phyloP scores from a whole-genome alignment of 2,329 filamentous ascomycete species.

The Ascochyta fabae region DNA sequence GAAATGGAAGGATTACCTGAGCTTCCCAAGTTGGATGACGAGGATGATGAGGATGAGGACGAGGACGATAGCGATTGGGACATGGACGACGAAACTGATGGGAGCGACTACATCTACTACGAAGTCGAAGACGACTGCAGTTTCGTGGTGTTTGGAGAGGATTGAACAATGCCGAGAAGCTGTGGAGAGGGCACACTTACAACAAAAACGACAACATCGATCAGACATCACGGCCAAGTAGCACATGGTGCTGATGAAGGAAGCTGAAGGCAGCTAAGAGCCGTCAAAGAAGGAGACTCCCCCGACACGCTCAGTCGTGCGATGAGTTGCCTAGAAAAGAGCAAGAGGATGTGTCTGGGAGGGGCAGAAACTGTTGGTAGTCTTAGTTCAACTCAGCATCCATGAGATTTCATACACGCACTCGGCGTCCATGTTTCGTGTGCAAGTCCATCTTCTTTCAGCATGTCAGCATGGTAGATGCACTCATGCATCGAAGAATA shows the following conservation, averaged over 20 bases:
- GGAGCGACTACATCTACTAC: slow-evolving; percentile 23
- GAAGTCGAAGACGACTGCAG: slow-evolving; percentile 27
- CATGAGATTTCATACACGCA: no score
- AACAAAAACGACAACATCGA: not conserved
- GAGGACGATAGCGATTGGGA: slow-evolving; percentile 35
- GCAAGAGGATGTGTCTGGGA: not conserved
- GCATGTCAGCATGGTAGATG: no score
- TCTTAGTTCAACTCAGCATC: not conserved
- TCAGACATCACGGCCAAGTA: slow-evolving; percentile 5
- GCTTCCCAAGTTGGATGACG: slow-evolving; percentile 5
- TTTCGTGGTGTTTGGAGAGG: slow-evolving; percentile 33
- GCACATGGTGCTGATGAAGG: slow-evolving; percentile 1
- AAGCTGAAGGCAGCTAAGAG: not conserved
- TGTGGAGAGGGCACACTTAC: not conserved
- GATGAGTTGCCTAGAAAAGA: not conserved
- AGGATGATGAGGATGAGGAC: slow-evolving; percentile 15
- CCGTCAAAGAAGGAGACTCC: not conserved
- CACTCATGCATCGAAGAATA: no score
- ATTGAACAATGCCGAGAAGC: slow-evolving; percentile 12
- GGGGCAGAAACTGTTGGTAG: not conserved
- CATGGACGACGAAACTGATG: slow-evolving; percentile 19
- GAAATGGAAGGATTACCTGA: slow-evolving; percentile 9
- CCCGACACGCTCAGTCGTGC: not conserved
- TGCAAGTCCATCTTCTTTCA: no score
- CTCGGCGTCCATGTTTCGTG: no score